phyloP scores from a whole-genome alignment of 192 early-diverging fungal genomes.

The Gonapodya prolifera region DNA sequence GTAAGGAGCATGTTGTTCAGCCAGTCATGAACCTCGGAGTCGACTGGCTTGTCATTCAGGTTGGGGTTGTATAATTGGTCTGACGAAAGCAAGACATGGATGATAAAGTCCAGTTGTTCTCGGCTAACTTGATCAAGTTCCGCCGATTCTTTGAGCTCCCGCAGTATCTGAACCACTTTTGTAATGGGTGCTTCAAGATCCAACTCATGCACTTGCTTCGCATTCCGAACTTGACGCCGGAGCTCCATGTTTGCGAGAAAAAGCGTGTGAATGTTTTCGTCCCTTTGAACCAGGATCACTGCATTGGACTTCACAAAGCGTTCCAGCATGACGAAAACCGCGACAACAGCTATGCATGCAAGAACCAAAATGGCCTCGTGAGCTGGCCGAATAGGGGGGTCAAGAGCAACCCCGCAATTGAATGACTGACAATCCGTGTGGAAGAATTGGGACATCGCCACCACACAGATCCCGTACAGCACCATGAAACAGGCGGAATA shows the following conservation, averaged over 20 bases:
- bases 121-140: slow-evolving; percentile 11
- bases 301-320: slow-evolving; percentile 28
- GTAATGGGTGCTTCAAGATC: slow-evolving; percentile 28
- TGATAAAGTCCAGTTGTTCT: slow-evolving; percentile 18
- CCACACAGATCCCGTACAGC: slow-evolving; percentile 10
- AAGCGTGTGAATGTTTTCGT: slow-evolving; percentile 19
- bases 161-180: slow-evolving; percentile 19
- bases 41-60: slow-evolving; percentile 18
- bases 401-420: slow-evolving; percentile 17
- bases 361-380: slow-evolving; percentile 15
- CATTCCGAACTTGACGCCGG: slow-evolving; percentile 17
- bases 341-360: slow-evolving; percentile 11
- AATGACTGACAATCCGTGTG: slow-evolving; percentile 8
- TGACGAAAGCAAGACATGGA: slow-evolving; percentile 14
- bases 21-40: slow-evolving; percentile 30
- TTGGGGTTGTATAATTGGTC: slow-evolving; percentile 30
- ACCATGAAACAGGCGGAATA: slow-evolving; percentile 14
- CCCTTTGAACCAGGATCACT: slow-evolving; percentile 22
- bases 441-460: slow-evolving; percentile 18
- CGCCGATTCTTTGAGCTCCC: slow-evolving; percentile 16
- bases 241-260: slow-evolving; percentile 22
- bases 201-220: slow-evolving; percentile 12
- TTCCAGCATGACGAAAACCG: slow-evolving; percentile 19
- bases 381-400: slow-evolving; percentile 6
- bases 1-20: slow-evolving; percentile 22